A percentile compares a stretch with the other conserved stretches of the same genome.
These are phyloP conservation scores for Pichia rugopelliculosa DNA, from an alignment of 805 yeast species.

Conservation along the genomic window DNA sequence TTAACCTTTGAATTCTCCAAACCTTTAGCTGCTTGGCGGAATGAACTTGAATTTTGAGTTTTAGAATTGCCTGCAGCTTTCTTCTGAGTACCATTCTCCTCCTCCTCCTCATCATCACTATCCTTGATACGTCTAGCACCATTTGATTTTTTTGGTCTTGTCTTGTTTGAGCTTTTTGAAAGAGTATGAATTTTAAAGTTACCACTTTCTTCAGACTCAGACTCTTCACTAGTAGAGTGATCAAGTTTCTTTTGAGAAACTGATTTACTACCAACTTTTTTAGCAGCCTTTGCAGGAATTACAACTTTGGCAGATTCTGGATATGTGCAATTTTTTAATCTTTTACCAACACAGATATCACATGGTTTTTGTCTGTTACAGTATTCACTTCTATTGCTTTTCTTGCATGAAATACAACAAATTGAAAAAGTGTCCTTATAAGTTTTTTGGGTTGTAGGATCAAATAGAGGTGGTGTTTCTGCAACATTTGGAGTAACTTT, in stretches of 20 bases:
- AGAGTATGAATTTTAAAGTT: background rate
- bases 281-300: background rate
- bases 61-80: no score
- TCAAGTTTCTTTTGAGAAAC: background rate
- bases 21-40: no score
- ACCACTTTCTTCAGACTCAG: background rate
- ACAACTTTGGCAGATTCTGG: slow-evolving; percentile 7
- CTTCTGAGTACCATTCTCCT: no score
- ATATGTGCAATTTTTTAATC: slow-evolving; percentile 8
- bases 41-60: no score
- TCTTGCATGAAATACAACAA: slow-evolving; percentile 11
- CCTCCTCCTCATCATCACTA: background rate
- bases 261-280: background rate
- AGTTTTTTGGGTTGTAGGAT: slow-evolving; percentile 3
- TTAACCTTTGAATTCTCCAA: no score
- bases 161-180: background rate
- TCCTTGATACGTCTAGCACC: background rate
- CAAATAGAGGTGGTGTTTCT: background rate
- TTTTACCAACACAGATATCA: slow-evolving; percentile 11
- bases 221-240: background rate
- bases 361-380: slow-evolving; percentile 12
- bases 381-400: slow-evolving; percentile 1
- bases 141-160: background rate
- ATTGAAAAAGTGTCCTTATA: slow-evolving; percentile 3
- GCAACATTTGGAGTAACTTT: background rate